These are phyloP conservation scores for Halophytophthora polymorphica DNA, from an alignment of 352 stramenopile genomes.

Conservation along the genomic window DNA sequence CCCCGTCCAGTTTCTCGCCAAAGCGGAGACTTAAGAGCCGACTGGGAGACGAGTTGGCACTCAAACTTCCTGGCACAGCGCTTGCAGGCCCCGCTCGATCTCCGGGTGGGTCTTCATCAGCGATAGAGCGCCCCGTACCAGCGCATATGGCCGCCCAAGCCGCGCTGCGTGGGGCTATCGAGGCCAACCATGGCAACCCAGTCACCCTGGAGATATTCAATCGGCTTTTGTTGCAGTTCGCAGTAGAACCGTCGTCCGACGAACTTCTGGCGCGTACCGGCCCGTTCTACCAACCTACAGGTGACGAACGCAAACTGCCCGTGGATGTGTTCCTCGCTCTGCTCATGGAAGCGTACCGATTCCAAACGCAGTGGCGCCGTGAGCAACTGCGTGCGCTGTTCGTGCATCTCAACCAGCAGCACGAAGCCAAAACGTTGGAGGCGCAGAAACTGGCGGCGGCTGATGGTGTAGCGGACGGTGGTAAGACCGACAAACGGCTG, in stretches of 20 bases:
- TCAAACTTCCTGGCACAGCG: background rate
- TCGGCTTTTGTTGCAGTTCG: conserved; percentile 37
- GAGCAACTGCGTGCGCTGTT: conserved; percentile 43
- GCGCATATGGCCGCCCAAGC: conserved; percentile 15
- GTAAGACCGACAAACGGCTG: conserved; percentile 2
- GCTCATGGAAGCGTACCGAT: conserved; percentile 39
- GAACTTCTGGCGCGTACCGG: conserved; percentile 38
- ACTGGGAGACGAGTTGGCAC: conserved; percentile 7
- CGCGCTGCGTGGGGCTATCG: conserved; percentile 21
- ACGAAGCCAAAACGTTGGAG: conserved; percentile 14
- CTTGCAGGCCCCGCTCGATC: background rate
- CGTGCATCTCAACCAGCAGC: conserved; percentile 33
- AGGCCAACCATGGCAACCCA: conserved; percentile 27
- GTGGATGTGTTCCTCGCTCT: conserved; percentile 48
- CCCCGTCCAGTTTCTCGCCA: conserved; percentile 10
- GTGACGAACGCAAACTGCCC: conserved; percentile 54
- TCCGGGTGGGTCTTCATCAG: background rate
- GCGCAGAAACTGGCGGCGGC: conserved; percentile 8
- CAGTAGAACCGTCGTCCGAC: conserved; percentile 16
- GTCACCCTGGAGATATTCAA: conserved; percentile 58
- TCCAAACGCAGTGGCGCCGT: conserved; percentile 46
- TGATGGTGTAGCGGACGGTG: background rate
- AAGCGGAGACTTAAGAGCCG: conserved; percentile 32
- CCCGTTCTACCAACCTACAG: conserved; percentile 48
- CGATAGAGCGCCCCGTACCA: background rate